phyloP scores from a whole-genome alignment of 2,329 filamentous ascomycete species.

The Exophiala phaeomuriformis region DNA sequence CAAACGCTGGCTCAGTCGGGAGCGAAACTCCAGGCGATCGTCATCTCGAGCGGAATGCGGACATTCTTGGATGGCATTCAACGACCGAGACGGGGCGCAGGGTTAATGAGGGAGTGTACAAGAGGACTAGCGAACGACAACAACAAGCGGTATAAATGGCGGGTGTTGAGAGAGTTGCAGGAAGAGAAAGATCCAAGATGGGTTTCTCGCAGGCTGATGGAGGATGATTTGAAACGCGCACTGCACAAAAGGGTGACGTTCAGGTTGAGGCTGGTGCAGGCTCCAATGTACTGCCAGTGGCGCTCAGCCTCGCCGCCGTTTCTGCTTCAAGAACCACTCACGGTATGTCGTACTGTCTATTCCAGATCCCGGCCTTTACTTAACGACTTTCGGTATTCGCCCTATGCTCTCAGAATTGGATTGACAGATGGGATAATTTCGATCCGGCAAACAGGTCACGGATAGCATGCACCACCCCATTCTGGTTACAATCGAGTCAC shows the following conservation, averaged over 20 bases:
- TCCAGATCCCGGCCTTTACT: too few relatives aligned
- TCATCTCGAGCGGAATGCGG: conserved; percentile 13
- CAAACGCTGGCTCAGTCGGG: conserved; percentile 8
- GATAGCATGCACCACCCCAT: too few relatives aligned
- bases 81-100: background rate
- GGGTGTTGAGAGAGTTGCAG: background rate
- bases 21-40: conserved; percentile 9
- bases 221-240: conserved; percentile 4
- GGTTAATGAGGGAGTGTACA: background rate
- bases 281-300: background rate
- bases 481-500: too few relatives aligned
- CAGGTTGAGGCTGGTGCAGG: background rate
- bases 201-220: background rate
- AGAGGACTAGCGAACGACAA: background rate
- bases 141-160: background rate
- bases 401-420: too few relatives aligned
- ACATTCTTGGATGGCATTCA: conserved; percentile 3
- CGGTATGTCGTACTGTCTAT: too few relatives aligned
- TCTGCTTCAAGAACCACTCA: too few relatives aligned
- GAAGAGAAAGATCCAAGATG: background rate
- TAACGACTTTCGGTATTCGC: too few relatives aligned
- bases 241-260: too few relatives aligned
- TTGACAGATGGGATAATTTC: too few relatives aligned
- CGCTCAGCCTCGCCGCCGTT: too few relatives aligned
- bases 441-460: too few relatives aligned